Base-by-base conservation (phyloP, 768 basidiomycete species). In the Kwoniella bestiolae region DNA sequence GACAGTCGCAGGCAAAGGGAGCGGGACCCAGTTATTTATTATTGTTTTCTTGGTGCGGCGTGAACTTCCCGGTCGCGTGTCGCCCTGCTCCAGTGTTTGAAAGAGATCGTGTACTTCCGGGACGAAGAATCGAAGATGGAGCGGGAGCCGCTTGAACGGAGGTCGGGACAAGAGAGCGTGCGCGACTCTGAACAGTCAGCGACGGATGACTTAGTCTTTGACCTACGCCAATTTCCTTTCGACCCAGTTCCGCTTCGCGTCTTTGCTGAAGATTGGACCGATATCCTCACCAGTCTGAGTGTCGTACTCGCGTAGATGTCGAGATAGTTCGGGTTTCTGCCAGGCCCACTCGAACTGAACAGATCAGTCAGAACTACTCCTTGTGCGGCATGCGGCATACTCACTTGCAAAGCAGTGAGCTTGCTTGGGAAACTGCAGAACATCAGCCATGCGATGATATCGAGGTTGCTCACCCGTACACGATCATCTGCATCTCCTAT, bases 121-220 rank as follows among this genome's bases (percentile, higher is more conserved):
- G 1, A 88, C 87, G 79, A 92, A 93, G 5, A 92, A 77, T 70
- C 89, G 90, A 70, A 91, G 86, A 64, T 87, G 88, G 34, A 93
- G 82, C 0, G 91, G 90, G 86, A 89, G 89, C 21, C 84, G 85
- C 66, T 83, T 85, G 79, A 89, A 93, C 0, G 91, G 90, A 68
- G 87, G 85, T 3, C 80, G 83, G 1, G 85, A 82, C 12, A 92
- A 79, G 87, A 92, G 89, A 21, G 83, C 83, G 44, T 85, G 84
- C 14, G 87, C 86, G 34, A 88, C 85, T 49, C 89, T 72, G 44
- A 1, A 14, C 63, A 35, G 38, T 66, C 38, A 59, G 67, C 29
- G 9, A 44, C 38, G 25, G 38, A 57, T 49, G 49, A 55, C 28
- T 26, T 53, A 47, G 16, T 18, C 25, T 34, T 53, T 18, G 23